Evolutionary conservation across 306 rosid genomes (phyloP).

Genomic region (Cyamopsis tetragonoloba): DNA sequence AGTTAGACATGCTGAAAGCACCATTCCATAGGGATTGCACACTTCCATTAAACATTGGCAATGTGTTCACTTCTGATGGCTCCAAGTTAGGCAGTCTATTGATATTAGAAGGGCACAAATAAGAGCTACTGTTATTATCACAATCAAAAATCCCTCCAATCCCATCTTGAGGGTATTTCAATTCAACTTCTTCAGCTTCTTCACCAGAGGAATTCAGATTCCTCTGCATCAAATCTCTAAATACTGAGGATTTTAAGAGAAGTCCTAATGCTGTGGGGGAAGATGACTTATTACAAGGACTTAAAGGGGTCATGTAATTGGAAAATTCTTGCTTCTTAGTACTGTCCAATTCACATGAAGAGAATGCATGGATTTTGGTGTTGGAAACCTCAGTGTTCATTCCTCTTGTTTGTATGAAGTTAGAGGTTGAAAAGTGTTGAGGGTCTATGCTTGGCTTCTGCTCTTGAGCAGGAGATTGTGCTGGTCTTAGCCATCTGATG

Average conservation of each 20-base stretch:
- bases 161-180: conserved; percentile 25
- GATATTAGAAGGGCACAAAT: conserved; percentile 20
- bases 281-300: conserved; percentile 43
- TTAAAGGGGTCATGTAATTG: conserved; percentile 25
- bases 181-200: conserved; percentile 35
- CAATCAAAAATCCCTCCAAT: conserved; percentile 30
- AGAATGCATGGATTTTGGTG: conserved; percentile 29
- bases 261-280: conserved; percentile 76
- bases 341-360: conserved; percentile 27
- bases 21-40: conserved; percentile 38
- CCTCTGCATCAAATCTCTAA: conserved; percentile 62
- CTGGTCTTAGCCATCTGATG: conserved; percentile 75
- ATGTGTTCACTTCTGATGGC: conserved; percentile 39
- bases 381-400: conserved; percentile 23
- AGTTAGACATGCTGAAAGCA: conserved; percentile 36
- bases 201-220: conserved; percentile 35
- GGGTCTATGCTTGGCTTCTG: conserved; percentile 25
- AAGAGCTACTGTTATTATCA: conserved; percentile 18
- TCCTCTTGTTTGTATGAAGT: conserved; percentile 26
- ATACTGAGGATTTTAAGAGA: conserved; percentile 68
- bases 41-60: conserved; percentile 33
- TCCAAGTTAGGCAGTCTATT: conserved; percentile 36
- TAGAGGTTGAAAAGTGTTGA: conserved; percentile 24
- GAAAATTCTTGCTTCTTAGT: conserved; percentile 25
- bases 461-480: conserved; percentile 35